Base-by-base conservation (phyloP, 2,329 filamentous ascomycete species). In the Dryadomyces quercus-mongolicae region DNA sequence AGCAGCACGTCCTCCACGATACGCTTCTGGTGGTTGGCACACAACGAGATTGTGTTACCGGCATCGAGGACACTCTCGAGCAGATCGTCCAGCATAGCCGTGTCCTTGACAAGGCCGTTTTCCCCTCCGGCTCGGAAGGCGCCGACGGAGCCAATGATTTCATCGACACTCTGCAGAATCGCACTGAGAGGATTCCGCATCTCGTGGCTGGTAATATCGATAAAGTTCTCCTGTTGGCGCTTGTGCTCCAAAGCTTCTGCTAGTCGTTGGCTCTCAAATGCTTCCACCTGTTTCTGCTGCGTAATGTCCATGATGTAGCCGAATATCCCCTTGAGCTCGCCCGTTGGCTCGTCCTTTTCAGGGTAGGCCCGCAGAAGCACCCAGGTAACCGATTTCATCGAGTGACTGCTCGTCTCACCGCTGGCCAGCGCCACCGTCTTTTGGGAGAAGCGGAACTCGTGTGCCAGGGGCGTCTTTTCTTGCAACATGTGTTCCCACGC, bases 261-360 rank as follows among this genome's bases (percentile, higher is more conserved):
- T 62, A 87, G 85, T 55, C 87, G 82, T 47, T 83, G 77, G 61
- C 80, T 88, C 66, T 94, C 87, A 38, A 89, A 81, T 49, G 84
- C 82, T 66, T 94, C 88, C 1, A 88, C 88, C 74, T 84, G 85
- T 66, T 94, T 95, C 65, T 93, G 87, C 53, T 86, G 80, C 18
- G 85, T 89, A 59, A 95, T 94, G 63, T 94, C 88, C 0, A 88
- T 92, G 52, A 94, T 84, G 63, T 83, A 86, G 52, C 86, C 86
- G 61, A 91, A 90, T 2, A 90, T 84, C 57, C 83, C 81, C 69
- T 88, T 88, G 52, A 90, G 74, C 31, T 72, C 70, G 3, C 84
- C 85, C 31, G 79, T 70, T 16, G n/a, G n/a, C 1, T 73, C 69
- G 57, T 84, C 76, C 62, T 78, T 84, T 61, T 91, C 86, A 0